Conservation (phyloP, 345 rosid genomes). For the Rhizophora mangle region DNA sequence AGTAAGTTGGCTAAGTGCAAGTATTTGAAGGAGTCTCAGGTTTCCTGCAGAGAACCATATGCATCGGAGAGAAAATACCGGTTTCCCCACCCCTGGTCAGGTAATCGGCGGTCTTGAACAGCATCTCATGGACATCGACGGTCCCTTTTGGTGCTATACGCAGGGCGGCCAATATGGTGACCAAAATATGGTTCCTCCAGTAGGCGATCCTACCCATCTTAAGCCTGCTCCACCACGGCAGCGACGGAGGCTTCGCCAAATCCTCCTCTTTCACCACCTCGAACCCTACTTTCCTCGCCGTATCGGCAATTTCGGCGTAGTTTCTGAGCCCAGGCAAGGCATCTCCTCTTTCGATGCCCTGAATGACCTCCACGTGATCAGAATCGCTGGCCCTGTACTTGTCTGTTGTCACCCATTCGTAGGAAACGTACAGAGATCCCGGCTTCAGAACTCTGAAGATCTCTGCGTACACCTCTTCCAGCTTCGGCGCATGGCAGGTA, state of each 20-base stretch:
- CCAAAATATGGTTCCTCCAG: conserved; percentile 90
- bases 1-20: conserved; percentile 11
- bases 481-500: conserved; percentile 94
- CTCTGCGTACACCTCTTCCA: conserved; percentile 85
- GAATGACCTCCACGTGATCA: conserved; percentile 71
- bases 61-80: conserved; percentile 93
- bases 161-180: conserved; percentile 60
- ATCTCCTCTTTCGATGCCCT: conserved; percentile 88
- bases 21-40: conserved; percentile 36
- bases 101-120: conserved; percentile 75
- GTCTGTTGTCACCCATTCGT: conserved; percentile 93
- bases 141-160: conserved; percentile 92
- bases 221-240: conserved; percentile 85
- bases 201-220: conserved; percentile 87
- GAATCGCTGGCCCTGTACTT: conserved; percentile 42
- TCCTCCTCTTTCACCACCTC: conserved; percentile 82
- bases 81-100: conserved; percentile 79
- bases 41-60: conserved; percentile 88
- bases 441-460: conserved; percentile 78
- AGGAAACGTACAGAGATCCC: conserved; percentile 70
- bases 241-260: conserved; percentile 74
- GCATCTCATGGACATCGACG: conserved; percentile 93
- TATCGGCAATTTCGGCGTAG: conserved; percentile 52
- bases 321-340: conserved; percentile 82
- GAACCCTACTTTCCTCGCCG: conserved; percentile 73